Evolutionary conservation across 345 rosid species (phyloP).

Genomic region (Psidium friedrichsthalianum): DNA sequence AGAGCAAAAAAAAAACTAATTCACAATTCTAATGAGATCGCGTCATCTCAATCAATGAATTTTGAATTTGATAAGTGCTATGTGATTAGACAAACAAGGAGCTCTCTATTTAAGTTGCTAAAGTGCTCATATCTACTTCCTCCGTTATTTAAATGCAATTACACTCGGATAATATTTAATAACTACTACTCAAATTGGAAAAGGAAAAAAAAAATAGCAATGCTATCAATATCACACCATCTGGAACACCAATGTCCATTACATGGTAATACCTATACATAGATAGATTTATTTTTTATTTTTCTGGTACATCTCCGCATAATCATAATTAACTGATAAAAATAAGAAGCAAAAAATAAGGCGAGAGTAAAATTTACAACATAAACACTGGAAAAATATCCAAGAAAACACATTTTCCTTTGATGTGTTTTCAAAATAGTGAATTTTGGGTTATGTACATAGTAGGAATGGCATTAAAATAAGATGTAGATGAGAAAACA

Average conservation of each 20-base stretch:
- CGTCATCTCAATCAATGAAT: too few species aligned
- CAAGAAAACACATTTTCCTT: background rate
- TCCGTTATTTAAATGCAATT: too few species aligned
- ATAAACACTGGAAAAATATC: background rate
- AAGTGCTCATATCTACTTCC: too few species aligned
- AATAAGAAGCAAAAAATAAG: background rate
- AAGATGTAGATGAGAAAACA: background rate
- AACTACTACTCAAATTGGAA: background rate
- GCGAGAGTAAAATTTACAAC: accelerated
- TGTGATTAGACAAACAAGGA: too few species aligned
- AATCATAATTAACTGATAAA: background rate
- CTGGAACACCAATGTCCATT: background rate
- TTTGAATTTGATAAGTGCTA: too few species aligned
- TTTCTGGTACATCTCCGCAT: accelerated
- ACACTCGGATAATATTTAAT: too few species aligned
- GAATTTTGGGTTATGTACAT: background rate
- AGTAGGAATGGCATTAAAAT: background rate
- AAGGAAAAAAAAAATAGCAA: background rate
- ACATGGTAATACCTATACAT: background rate
- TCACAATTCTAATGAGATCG: too few species aligned
- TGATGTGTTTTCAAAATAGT: background rate
- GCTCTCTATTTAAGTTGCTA: too few species aligned
- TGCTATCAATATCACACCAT: background rate
- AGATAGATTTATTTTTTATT: background rate
- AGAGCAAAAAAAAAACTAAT: too few species aligned